Base-by-base conservation (phyloP, 306 rosid species). In the Begonia loranthoides region DNA sequence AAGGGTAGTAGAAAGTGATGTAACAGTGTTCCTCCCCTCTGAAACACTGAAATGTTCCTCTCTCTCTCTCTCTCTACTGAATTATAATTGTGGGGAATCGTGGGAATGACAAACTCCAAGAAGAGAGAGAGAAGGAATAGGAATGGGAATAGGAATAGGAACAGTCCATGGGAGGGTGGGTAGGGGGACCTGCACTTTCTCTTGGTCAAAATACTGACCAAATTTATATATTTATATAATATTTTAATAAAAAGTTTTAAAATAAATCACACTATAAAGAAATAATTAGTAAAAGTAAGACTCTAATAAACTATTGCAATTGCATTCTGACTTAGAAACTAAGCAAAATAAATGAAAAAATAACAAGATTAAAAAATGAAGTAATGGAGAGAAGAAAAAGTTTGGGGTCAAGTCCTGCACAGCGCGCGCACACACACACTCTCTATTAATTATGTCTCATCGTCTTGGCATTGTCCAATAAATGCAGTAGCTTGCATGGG, bases 401-500 rank as follows among this genome's bases (percentile, higher is more conserved):
- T 19, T 28, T 4, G 6, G 36, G 6, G 36, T 28, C 36, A 28
- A 2, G 36, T 7, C 36, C 9, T 28, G 36, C 36, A 28, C 36
- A 28, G 36, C 36, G 5, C 9, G 3, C 22, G 3, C 22, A 19
- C 36, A 28, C 9, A 19, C 22, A 19, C 22, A 19, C 36, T 28
- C 36, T 4, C 0, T 8, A 28, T 28, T 28, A 28, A 28, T 7
- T n/a, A 43, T 43, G 47, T 28, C 47, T 43, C 47, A 9, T 43
- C n/a, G 47, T 43, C n/a, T 43, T 43, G 47, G 47, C 47, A 43
- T n/a, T 43, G 15, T 43, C 47, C 15, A 43, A 43, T 43, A 43
- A 43, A 43, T 10, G 47, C 14, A 43, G n/a, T n/a, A n/a, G 7
- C 36, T 43, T 43, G 47, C 47, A 43, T 43, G 6, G 45, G 3